Percentiles rank a stretch among this genome's conserved stretches.
Evolutionary conservation across 768 basidiomycete genomes (phyloP).

Genomic region (Mycena capillaripes): DNA sequence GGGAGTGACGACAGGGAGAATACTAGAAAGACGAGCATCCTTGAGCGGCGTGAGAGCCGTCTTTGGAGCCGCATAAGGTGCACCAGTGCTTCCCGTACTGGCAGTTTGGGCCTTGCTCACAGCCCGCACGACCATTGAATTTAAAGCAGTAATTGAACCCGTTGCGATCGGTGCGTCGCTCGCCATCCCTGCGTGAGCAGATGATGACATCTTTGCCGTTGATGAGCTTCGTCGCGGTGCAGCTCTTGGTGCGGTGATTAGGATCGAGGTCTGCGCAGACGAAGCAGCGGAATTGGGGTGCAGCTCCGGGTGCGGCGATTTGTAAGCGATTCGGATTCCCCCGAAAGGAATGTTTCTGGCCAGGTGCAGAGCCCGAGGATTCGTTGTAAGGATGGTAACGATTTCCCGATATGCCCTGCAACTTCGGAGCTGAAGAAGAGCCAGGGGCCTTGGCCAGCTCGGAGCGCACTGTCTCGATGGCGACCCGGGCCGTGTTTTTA

Average conservation of each 20-base stretch:
- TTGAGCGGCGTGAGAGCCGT: conserved; percentile 36
- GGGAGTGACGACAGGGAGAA: conserved; percentile 42
- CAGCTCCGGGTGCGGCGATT: neutral
- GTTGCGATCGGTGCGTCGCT: conserved; percentile 11
- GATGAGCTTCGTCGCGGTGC: conserved; percentile 8
- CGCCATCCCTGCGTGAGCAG: neutral
- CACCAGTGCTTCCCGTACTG: conserved; percentile 29
- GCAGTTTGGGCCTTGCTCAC: neutral
- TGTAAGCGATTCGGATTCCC: neutral
- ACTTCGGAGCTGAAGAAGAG: neutral
- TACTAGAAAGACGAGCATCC: conserved; percentile 28
- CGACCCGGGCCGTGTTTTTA: neutral
- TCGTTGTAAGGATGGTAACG: too few species aligned
- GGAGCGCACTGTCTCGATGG: neutral
- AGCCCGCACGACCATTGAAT: conserved; percentile 32
- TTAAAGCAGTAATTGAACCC: conserved; percentile 33
- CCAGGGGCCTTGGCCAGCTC: neutral
- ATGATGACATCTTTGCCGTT: conserved; percentile 22
- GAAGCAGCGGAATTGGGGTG: conserved; percentile 20
- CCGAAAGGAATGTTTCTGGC: neutral
- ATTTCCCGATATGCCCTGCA: too few species aligned
- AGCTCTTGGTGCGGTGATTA: conserved; percentile 15
- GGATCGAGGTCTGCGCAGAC: conserved; percentile 29
- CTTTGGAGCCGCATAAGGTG: conserved; percentile 30
- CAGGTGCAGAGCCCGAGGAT: too few species aligned